Base-by-base conservation (phyloP, 2,329 filamentous ascomycete species). In the Venturia carpophila region DNA sequence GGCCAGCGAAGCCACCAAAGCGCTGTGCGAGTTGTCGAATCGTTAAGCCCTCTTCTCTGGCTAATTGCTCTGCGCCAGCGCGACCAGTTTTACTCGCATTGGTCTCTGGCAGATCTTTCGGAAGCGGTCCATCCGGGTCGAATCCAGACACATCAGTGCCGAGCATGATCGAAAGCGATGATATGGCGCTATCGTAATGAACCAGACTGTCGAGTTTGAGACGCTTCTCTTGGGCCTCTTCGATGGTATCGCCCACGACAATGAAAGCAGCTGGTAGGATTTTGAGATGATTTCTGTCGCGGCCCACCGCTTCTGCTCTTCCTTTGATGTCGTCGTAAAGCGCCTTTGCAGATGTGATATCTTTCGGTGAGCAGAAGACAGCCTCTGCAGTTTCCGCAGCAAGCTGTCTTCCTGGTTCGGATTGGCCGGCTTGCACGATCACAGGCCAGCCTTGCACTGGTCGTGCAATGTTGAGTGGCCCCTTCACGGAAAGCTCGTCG, bases 361-460 rank as follows among this genome's bases (percentile, higher is more conserved):
- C 77, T 30, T 73, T 72, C 1, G 80, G 80, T 34, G 79, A 79
- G 68, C 81, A 83, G 67, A 82, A 83, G 0, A 84, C 80, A 1
- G 76, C 77, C 66, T 83, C 82, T 0, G 81, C 81, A 13, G 81
- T 83, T 72, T 83, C 80, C 0, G 78, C 81, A 0, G 80, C 81
- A 2, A 84, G 71, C 67, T 83, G 80, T 37, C 75, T 72, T 0
- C 81, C 82, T 0, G 80, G 80, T 63, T 83, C 81, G 0, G 79
- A 82, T 68, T 83, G 80, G 0, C 82, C 81, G 2, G 81, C 82
- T 65, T 83, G 81, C 0, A 83, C 79, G 66, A 84, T 83, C 0
- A 83, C 81, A 0, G 82, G 82, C 80, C 80, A 83, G 0, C 82
- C 82, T 67, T 84, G 81, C 0, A 81, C 77, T 0, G 82, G 80